phyloP scores from a whole-genome alignment of 1,139 yeast species.

The Magnusiomyces fungicola region DNA sequence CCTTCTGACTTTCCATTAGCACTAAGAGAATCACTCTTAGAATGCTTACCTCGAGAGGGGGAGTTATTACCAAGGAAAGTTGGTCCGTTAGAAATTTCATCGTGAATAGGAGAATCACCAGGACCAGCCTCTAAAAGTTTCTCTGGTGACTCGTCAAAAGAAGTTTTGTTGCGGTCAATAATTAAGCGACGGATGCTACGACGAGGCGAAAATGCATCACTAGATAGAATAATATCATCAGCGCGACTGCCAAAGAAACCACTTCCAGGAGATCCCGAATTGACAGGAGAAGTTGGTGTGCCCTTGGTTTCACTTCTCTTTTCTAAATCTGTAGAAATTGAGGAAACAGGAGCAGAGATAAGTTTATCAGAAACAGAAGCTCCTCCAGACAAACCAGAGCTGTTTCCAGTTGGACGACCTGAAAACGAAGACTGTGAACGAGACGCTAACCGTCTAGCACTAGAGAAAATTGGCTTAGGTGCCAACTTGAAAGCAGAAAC shows the following conservation, averaged over 20 bases:
- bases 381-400: slow-evolving; percentile 16
- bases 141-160: slow-evolving; percentile 12
- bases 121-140: neutral
- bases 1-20: neutral
- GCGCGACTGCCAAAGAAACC: slow-evolving; percentile 37
- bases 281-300: slow-evolving; percentile 1
- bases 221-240: slow-evolving; percentile 60
- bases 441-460: slow-evolving; percentile 15
- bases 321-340: slow-evolving; percentile 2
- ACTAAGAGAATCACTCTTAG: neutral
- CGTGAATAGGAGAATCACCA: neutral
- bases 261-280: slow-evolving; percentile 1
- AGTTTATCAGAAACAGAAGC: slow-evolving; percentile 10
- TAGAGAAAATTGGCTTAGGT: slow-evolving; percentile 39
- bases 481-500: slow-evolving; percentile 57
- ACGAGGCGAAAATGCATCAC: slow-evolving; percentile 68
- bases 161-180: slow-evolving; percentile 39
- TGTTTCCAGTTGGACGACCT: slow-evolving; percentile 2
- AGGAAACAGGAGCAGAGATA: slow-evolving; percentile 3
- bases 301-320: slow-evolving; percentile 4
- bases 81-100: neutral
- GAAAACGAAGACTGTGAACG: slow-evolving; percentile 7
- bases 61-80: neutral
- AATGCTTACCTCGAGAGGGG: slow-evolving; percentile 5
- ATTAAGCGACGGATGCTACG: slow-evolving; percentile 50